Evolutionary conservation across 768 basidiomycete species (phyloP), one percentile per base, ranked within the genome.

Genomic region (Leccinum sublutescens): DNA sequence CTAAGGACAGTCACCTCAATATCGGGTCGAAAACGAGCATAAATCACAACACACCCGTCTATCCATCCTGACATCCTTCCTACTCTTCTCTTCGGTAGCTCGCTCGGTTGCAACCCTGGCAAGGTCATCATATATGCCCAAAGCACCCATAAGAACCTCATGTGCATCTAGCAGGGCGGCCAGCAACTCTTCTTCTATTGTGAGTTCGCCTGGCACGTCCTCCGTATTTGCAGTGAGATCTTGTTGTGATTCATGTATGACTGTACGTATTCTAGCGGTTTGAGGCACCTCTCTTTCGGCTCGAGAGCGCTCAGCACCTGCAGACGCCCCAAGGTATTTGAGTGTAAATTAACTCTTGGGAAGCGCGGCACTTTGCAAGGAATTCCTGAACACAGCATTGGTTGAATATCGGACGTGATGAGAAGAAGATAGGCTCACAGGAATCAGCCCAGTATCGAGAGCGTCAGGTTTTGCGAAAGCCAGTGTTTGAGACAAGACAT

Each of bases 261-360:
- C 40, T n/a, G 62, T 58, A 70, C 68, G 47, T 62, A 64, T 51
- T 52, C 52, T 62, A 25, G 56, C 56, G 19, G 58, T 57, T 17
- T 51, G 60, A 36, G 34, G 14, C n/a, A 12, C 61, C 65, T 19
- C 67, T 71, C 11, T 68, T 62, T 63, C 72, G 12, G 68, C 65
- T 34, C 89, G 80, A 8, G 89, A 88, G 50, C 84, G 84, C 64
- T 89, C 88, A 1, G 93, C 93, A 14, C 87, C 83, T 1, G 92
- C 86, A 21, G 86, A 82, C 4, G 95, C 95, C 94, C 95, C 27
- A 96, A 7, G 89, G 86, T 65, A 97, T 94, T 73, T 95, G 94
- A 11, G 88, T 86, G 62, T 79, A 87, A 27, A 96, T 85, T 11
- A 95, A 81, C 60, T 94, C 93, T 72, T 93, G 92, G 2, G 91